A percentile compares a stretch with the other conserved stretches of the same genome.
phyloP scores from a whole-genome alignment of 1,284 basidiomycete genomes.

The Marasmius fiardii region DNA sequence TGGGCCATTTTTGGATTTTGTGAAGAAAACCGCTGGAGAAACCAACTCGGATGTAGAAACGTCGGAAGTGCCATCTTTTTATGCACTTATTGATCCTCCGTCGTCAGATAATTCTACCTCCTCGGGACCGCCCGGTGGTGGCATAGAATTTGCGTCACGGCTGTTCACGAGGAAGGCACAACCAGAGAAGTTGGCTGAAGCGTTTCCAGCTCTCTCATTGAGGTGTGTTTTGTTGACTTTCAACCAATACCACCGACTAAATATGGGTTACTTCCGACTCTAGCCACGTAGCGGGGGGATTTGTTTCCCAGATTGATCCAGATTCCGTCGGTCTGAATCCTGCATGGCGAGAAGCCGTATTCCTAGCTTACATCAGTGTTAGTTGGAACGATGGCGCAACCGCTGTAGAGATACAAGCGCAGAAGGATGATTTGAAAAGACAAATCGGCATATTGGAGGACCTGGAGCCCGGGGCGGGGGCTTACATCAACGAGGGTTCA shows the following conservation, averaged over 20 bases:
- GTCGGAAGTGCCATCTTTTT: neutral
- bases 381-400: conserved; percentile 31
- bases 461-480: conserved; percentile 28
- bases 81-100: neutral
- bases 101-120: neutral
- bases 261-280: too few species aligned
- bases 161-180: neutral
- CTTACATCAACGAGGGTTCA: conserved; percentile 43
- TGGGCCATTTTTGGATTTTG: neutral
- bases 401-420: conserved; percentile 20
- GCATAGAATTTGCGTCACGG: neutral
- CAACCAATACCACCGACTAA: too few species aligned
- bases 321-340: conserved; percentile 38
- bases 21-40: neutral
- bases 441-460: conserved; percentile 23
- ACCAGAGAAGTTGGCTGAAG: neutral
- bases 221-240: too few species aligned
- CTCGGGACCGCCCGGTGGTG: neutral
- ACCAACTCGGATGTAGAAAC: neutral
- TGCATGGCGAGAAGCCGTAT: conserved; percentile 37
- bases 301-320: conserved; percentile 29
- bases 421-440: conserved; percentile 13
- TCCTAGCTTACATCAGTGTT: conserved; percentile 19
- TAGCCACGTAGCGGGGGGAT: conserved; percentile 36
- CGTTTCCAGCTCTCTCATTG: neutral